Percentiles rank a stretch among this genome's conserved stretches.
phyloP scores from a whole-genome alignment of 2,329 filamentous ascomycete genomes.

The Fusarium penzigii region DNA sequence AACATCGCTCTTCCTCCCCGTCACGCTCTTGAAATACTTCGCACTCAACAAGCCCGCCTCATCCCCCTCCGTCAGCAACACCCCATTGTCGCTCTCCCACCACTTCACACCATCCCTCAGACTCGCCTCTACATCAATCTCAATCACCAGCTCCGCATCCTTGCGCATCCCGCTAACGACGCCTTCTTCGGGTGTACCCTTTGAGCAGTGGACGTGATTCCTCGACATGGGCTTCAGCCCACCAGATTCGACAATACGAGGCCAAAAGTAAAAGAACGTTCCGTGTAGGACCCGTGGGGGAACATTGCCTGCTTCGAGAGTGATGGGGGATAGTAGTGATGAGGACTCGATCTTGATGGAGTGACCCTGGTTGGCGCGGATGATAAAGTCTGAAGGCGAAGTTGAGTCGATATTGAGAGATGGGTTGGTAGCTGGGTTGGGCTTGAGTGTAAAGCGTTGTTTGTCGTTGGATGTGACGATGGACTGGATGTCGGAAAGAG shows the following conservation, averaged over 20 bases:
- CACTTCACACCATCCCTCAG: conserved; percentile 67
- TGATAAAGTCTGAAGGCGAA: conserved; percentile 71
- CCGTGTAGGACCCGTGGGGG: conserved; percentile 78
- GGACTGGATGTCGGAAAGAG: conserved; percentile 69
- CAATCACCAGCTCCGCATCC: conserved; percentile 76
- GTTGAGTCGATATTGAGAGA: conserved; percentile 27
- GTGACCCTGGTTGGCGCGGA: conserved; percentile 95
- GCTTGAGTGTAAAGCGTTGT: conserved; percentile 82
- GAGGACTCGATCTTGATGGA: conserved; percentile 75
- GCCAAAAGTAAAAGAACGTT: conserved; percentile 82
- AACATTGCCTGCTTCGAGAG: conserved; percentile 55
- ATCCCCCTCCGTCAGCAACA: conserved; percentile 65
- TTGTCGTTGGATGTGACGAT: conserved; percentile 80
- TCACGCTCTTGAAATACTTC: conserved; percentile 72
- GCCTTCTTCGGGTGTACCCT: conserved; percentile 61
- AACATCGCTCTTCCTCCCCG: conserved; percentile 58
- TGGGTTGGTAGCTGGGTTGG: conserved; percentile 39
- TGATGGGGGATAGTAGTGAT: conserved; percentile 69
- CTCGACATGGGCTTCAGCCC: conserved; percentile 80
- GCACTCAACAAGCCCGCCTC: conserved; percentile 63
- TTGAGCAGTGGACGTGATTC: conserved; percentile 89
- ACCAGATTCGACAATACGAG: conserved; percentile 70
- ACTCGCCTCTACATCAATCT: conserved; percentile 70
- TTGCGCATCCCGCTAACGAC: conserved; percentile 81
- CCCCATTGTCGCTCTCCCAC: conserved; percentile 78